Conservation (phyloP, 768 basidiomycete species). For the Collybiopsis confluens region DNA sequence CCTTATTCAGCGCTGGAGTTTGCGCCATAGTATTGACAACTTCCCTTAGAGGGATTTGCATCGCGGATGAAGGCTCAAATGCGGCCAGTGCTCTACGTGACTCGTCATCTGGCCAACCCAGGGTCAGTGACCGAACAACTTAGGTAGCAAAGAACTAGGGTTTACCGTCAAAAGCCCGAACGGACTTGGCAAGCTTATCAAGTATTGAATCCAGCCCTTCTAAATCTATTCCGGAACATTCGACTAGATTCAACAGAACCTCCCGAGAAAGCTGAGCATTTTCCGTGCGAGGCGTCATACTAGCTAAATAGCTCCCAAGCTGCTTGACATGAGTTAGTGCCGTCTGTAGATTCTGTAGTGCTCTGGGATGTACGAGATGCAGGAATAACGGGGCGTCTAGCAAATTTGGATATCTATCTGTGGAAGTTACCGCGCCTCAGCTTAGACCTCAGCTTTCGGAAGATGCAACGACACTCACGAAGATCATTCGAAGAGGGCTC, state of each 20-base stretch:
- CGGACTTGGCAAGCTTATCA: conserved; percentile 29
- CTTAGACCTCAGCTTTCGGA: too few species aligned
- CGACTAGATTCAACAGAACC: conserved; percentile 57
- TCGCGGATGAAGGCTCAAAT: conserved; percentile 50
- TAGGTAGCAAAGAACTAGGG: too few species aligned
- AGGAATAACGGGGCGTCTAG: conserved; percentile 43
- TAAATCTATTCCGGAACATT: conserved; percentile 63
- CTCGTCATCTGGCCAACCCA: conserved; percentile 39
- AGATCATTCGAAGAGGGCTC: conserved; percentile 4
- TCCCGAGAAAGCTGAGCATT: conserved; percentile 62
- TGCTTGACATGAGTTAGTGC: conserved; percentile 54
- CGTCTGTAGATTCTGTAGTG: conserved; percentile 44
- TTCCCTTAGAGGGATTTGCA: conserved; percentile 38
- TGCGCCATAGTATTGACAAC: conserved; percentile 42
- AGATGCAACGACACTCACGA: too few species aligned
- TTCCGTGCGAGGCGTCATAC: conserved; percentile 53
- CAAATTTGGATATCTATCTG: conserved; percentile 9
- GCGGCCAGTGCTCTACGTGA: conserved; percentile 49
- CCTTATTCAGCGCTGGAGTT: conserved; percentile 54
- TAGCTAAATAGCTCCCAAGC: conserved; percentile 50
- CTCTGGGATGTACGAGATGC: conserved; percentile 59
- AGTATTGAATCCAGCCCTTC: conserved; percentile 45
- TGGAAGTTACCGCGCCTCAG: background rate
- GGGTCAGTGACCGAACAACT: conserved; percentile 7
- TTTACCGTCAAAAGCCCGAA: conserved; percentile 30